Evolutionary conservation across 2,329 filamentous ascomycete genomes (phyloP), one percentile per base, ranked within the genome.

Genomic region (Tothia fuscella): DNA sequence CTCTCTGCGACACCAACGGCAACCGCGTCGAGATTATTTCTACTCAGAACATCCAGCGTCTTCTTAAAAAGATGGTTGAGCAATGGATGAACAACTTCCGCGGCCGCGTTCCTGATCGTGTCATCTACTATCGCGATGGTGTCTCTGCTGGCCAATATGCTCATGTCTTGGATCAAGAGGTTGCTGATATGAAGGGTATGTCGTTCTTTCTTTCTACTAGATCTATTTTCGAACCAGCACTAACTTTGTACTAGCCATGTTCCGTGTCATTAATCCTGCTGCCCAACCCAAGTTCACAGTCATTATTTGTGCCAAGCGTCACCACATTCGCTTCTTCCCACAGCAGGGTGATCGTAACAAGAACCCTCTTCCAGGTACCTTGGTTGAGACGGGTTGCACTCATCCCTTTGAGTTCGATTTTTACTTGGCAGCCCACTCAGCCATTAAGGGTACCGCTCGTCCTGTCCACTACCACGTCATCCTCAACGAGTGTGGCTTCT

Each of bases 81-180:
- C 61, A 72, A 32, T 96, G 88, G 84, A 65, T 72, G 22, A 53
- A 63, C 13, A 70, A 62, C 2, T 65, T 72, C 40, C 69, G 63
- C 2, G 71, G 74, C n/a, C 57, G 58, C 20, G 53, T 67, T 13
- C 88, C 89, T 0, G 51, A 71, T n/a, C 78, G 88, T 28, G 70
- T 98, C 43, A 83, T 93, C 51, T 96, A 93, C 62, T 82, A 96
- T 61, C 84, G 91, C 14, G 91, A 98, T 52, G 91, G 91, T 50
- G 86, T 96, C 1, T 80, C 80, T 0, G 86, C 94, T 52, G 84
- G 84, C 0, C 82, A 96, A 55, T 95, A 91, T 51, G 62, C 72
- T 1, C 76, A 86, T 20, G 81, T 98, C 0, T 63, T 98, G 7
- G 68, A 84, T 2, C 66, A 78, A n/a, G 91, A 98, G 55, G 72